Evolutionary conservation across 176 grass and related monocot species (phyloP).

Genomic region (Eleusine coracana): DNA sequence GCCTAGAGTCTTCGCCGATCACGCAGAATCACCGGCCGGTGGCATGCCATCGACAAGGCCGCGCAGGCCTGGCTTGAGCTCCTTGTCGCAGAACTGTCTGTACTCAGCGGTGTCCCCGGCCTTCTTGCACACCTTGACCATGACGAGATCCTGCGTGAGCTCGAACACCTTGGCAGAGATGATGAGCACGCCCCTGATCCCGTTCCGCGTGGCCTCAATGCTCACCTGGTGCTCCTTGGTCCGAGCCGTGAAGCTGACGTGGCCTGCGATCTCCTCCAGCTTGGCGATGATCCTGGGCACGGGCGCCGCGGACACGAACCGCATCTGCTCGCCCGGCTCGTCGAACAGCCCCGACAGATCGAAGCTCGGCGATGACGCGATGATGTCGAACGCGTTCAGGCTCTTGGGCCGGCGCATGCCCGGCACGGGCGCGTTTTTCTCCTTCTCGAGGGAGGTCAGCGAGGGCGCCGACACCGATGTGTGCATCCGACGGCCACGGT

Average conservation of each 20-base stretch:
- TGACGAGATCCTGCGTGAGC: conserved; percentile 54
- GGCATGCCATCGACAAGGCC: conserved; percentile 33
- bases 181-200: conserved; percentile 42
- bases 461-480: conserved; percentile 43
- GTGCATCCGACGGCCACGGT: conserved; percentile 7
- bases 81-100: conserved; percentile 49
- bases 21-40: not conserved
- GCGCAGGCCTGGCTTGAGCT: conserved; percentile 53
- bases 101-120: conserved; percentile 49
- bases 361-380: conserved; percentile 60
- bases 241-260: conserved; percentile 43
- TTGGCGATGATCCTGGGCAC: conserved; percentile 54
- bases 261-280: conserved; percentile 53
- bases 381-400: conserved; percentile 69
- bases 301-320: conserved; percentile 48
- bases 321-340: conserved; percentile 52
- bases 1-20: not conserved
- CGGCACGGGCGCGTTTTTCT: not conserved
- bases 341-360: conserved; percentile 65
- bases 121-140: conserved; percentile 60
- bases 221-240: conserved; percentile 54
- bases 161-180: conserved; percentile 50
- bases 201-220: conserved; percentile 42
- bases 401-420: conserved; percentile 48
- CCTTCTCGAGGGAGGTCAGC: not conserved